Percentiles rank a stretch among this genome's conserved stretches.
phyloP scores from a whole-genome alignment of 2,329 filamentous ascomycete genomes.

The Colletotrichum tamarilloi region DNA sequence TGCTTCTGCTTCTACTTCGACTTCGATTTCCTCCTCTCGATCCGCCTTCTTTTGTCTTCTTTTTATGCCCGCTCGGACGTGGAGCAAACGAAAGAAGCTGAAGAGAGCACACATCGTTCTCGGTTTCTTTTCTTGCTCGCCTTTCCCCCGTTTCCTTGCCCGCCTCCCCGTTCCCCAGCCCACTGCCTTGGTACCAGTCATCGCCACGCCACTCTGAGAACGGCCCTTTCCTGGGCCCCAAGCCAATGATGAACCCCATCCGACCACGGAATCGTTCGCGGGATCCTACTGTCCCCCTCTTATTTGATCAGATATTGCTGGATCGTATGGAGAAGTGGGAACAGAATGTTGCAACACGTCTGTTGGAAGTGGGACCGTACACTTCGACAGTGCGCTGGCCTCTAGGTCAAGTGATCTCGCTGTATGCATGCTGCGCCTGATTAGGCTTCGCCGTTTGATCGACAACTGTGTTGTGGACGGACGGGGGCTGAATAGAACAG shows the following conservation, averaged over 20 bases:
- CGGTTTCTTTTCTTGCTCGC: background rate
- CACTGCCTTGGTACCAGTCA: constrained; percentile 3
- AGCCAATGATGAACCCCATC: background rate
- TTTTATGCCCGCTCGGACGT: constrained; percentile 15
- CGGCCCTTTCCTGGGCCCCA: background rate
- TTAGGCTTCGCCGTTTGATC: constrained; percentile 26
- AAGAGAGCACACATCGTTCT: background rate
- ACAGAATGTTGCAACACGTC: background rate
- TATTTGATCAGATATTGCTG: constrained; percentile 16
- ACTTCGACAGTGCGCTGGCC: background rate
- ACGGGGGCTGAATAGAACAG: background rate
- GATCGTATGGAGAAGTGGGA: constrained; percentile 13
- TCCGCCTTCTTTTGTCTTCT: background rate
- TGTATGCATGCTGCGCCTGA: constrained; percentile 19
- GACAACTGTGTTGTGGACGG: background rate
- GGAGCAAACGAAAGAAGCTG: background rate
- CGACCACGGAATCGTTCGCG: background rate
- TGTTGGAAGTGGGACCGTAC: background rate
- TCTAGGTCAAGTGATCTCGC: constrained; percentile 21
- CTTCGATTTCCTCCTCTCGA: background rate
- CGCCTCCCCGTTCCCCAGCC: background rate
- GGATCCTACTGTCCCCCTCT: constrained; percentile 3
- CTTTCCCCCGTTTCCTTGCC: background rate
- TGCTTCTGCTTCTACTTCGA: background rate
- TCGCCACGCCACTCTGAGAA: background rate